phyloP scores from a whole-genome alignment of 2,329 filamentous ascomycete genomes.

The Mollisiaceae sp. region DNA sequence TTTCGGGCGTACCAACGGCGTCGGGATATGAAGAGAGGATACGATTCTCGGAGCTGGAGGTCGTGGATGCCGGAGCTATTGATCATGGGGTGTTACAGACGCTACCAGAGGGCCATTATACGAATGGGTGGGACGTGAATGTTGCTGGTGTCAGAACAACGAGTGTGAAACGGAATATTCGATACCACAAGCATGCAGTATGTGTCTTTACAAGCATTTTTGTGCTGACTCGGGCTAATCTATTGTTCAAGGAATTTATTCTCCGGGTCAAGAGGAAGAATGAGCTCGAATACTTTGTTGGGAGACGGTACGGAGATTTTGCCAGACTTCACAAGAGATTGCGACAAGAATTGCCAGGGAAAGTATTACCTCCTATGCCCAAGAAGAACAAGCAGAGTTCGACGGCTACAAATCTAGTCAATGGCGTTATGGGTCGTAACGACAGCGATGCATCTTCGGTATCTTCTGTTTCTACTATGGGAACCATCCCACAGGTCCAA shows the following conservation, averaged over 20 bases:
- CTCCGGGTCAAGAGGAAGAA: slow-evolving; percentile 82
- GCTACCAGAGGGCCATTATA: slow-evolving; percentile 85
- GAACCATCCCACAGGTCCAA: slow-evolving; percentile 25
- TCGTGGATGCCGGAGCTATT: slow-evolving; percentile 91
- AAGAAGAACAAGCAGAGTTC: slow-evolving; percentile 88
- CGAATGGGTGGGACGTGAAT: slow-evolving; percentile 98
- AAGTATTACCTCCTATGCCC: slow-evolving; percentile 83
- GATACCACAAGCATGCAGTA: slow-evolving; percentile 90
- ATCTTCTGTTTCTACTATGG: slow-evolving; percentile 54
- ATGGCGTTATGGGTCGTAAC: slow-evolving; percentile 57
- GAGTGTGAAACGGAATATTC: slow-evolving; percentile 81
- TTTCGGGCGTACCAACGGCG: slow-evolving; percentile 92
- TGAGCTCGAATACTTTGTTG: slow-evolving; percentile 78
- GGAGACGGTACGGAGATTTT: slow-evolving; percentile 89
- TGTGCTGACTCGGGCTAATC: slow-evolving; percentile 1
- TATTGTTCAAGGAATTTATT: slow-evolving; percentile 74
- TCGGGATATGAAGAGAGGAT: slow-evolving; percentile 98
- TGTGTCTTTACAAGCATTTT: slow-evolving; percentile 42
- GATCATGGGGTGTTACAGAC: slow-evolving; percentile 88
- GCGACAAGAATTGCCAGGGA: slow-evolving; percentile 85
- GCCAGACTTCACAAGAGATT: slow-evolving; percentile 77
- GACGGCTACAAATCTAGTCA: slow-evolving; percentile 63
- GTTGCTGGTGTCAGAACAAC: slow-evolving; percentile 85
- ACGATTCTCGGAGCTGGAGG: slow-evolving; percentile 94
- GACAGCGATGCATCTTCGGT: slow-evolving; percentile 81